Evolutionary conservation across 192 early-diverging fungal genomes (phyloP), one percentile per base, ranked within the genome.

Genomic region (Backusella australiensis): DNA sequence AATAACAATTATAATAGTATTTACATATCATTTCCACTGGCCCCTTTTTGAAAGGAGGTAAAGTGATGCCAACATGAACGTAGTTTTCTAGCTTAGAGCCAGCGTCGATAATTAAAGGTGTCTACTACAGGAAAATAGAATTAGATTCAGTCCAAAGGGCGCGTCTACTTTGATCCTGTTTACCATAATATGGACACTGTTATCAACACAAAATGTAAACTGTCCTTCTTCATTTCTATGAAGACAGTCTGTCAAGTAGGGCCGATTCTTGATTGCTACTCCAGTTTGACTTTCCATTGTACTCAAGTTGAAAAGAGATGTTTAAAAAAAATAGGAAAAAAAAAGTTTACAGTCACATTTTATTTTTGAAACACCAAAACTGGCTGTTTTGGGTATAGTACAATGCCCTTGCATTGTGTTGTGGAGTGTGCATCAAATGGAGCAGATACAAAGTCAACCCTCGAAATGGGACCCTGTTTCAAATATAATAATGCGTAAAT

Each of bases 101-200:
- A 21, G 38, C n/a, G 41, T 38, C 35, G 1, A 69, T 23, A 38
- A 69, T 69, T 14, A 69, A 39, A 12, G 68, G 68, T 41, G 68
- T 69, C 68, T 69, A 69, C 35, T 68, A n/a, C 32, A 68, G 1
- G 32, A 19, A 69, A 69, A 41, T 21, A 21, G 36, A 12, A 69
- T 39, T 38, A 38, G 34, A 38, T 21, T 9, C 21, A 35, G 9
- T 69, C 36, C 21, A 69, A 41, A 38, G 15, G 36, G 34, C 23
- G 21, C 23, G 34, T 69, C 1, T 69, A 17, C 38, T 4, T 29
- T 17, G 32, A 17, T 67, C 32, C 15, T 34, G 66, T 23, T 23
- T 69, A 69, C 68, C 34, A 69, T 69, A 69, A 69, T 69, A 69
- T 69, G 68, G 41, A 69, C 36, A 23, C 38, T 35, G 11, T 35